A percentile compares a stretch with the other conserved stretches of the same genome.
These are phyloP conservation scores for Saturnispora kantuleensis DNA, from an alignment of 805 yeast species.

Conservation along the genomic window DNA sequence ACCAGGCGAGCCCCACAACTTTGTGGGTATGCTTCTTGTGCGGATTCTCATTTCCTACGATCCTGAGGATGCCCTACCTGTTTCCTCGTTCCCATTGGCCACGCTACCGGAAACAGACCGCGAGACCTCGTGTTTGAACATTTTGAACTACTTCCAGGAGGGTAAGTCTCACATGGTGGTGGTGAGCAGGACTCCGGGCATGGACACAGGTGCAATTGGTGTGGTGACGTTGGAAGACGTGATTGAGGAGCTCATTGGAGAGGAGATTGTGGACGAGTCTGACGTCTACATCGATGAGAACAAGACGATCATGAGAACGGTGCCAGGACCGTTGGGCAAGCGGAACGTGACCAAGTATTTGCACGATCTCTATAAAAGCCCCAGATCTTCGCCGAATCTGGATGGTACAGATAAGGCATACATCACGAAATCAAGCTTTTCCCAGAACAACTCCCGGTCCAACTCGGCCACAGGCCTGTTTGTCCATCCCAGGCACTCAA, in stretches of 20 bases:
- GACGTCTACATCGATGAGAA: constrained; percentile 90
- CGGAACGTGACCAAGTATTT: constrained; percentile 60
- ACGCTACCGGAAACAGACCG: constrained; percentile 91
- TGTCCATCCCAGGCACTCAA: constrained; percentile 1
- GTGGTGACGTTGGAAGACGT: constrained; percentile 92
- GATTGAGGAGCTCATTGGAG: constrained; percentile 96
- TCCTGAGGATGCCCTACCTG: constrained; percentile 91
- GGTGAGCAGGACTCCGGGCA: constrained; percentile 80
- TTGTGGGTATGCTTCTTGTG: constrained; percentile 90
- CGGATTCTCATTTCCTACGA: constrained; percentile 89
- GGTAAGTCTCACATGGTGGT: constrained; percentile 97
- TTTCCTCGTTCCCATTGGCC: constrained; percentile 88
- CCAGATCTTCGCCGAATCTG: constrained; percentile 3
- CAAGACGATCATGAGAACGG: constrained; percentile 68
- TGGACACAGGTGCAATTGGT: constrained; percentile 71
- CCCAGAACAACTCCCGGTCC: neutral
- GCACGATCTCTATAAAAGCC: constrained; percentile 41
- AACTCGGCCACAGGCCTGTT: neutral
- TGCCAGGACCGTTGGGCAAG: constrained; percentile 68
- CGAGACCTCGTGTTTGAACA: constrained; percentile 87
- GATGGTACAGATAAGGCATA: constrained; percentile 4
- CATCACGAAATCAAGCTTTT: constrained; percentile 6
- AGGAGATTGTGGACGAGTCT: constrained; percentile 92
- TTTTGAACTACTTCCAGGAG: constrained; percentile 91
- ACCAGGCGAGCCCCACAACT: constrained; percentile 82